Conservation (phyloP, 495 filamentous ascomycete species). For the Xylaria scruposa region DNA sequence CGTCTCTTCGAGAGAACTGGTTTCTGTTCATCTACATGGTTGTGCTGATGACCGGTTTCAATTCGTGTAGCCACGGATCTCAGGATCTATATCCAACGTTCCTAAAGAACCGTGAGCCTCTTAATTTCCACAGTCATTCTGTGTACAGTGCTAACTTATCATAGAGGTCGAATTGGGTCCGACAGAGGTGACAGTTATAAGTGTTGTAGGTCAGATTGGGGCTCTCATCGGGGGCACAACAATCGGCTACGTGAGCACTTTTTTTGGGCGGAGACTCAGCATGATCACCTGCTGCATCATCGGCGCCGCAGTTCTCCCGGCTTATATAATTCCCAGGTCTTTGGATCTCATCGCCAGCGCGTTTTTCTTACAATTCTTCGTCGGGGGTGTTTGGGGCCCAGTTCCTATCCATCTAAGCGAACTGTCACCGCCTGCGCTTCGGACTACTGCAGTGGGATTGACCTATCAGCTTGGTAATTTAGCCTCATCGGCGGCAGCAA, state of each 20-base stretch:
- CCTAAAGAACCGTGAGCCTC: constrained; percentile 60
- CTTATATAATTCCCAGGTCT: constrained; percentile 69
- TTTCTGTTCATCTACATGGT: constrained; percentile 76
- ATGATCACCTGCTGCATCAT: constrained; percentile 76
- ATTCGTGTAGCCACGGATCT: constrained; percentile 87
- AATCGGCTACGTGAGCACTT: constrained; percentile 77
- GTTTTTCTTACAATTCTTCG: constrained; percentile 86
- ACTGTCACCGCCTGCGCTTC: constrained; percentile 74
- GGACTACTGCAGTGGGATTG: constrained; percentile 79
- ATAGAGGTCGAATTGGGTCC: constrained; percentile 67
- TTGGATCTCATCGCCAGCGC: constrained; percentile 70
- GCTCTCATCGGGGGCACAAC: constrained; percentile 73
- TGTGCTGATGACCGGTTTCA: constrained; percentile 83
- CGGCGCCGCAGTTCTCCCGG: constrained; percentile 77
- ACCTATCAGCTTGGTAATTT: constrained; percentile 84
- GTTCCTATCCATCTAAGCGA: constrained; percentile 86
- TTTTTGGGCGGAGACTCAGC: constrained; percentile 77
- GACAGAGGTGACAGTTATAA: constrained; percentile 76
- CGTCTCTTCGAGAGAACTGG: constrained; percentile 76
- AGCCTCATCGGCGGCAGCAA: constrained; percentile 73
- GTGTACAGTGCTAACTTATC: neutral
- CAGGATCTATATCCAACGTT: constrained; percentile 89
- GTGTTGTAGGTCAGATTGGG: constrained; percentile 81
- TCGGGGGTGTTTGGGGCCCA: constrained; percentile 82
- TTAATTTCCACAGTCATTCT: neutral